phyloP scores from a whole-genome alignment of 257 asterid species.

The Solanum verrucosum region DNA sequence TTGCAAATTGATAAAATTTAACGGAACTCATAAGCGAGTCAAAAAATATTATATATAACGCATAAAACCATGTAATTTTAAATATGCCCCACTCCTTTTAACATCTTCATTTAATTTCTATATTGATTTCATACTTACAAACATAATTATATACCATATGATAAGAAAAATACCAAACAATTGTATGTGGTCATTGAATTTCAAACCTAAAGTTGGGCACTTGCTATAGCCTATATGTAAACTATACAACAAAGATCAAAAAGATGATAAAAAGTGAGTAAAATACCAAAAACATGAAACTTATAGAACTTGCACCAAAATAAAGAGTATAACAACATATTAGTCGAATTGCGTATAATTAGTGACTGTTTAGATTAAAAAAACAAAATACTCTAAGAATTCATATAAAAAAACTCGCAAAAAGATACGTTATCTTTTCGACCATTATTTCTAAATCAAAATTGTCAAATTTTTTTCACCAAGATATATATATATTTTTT shows the following conservation, averaged over 20 bases:
- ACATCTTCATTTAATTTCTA: neutral
- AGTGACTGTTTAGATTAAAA: neutral
- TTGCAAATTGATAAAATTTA: neutral
- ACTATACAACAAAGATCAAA: neutral
- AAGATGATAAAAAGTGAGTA: neutral
- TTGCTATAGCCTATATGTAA: neutral
- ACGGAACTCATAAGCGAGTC: neutral
- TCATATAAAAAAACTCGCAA: no score
- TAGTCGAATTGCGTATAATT: no score
- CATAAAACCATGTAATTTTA: neutral
- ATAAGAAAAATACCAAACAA: neutral
- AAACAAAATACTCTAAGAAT: no score
- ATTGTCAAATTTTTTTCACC: neutral
- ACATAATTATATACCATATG: neutral
- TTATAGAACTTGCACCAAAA: neutral
- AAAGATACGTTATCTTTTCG: fast-evolving
- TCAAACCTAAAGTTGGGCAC: neutral
- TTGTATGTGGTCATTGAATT: neutral
- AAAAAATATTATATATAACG: no score
- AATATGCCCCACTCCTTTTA: neutral
- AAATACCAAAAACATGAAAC: neutral
- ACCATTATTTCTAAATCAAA: neutral
- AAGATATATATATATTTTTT: no score
- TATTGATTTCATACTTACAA: neutral
- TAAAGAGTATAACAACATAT: neutral